Evolutionary conservation across 2,329 filamentous ascomycete species (phyloP).

Genomic region (Chrysosporium queenslandicum): DNA sequence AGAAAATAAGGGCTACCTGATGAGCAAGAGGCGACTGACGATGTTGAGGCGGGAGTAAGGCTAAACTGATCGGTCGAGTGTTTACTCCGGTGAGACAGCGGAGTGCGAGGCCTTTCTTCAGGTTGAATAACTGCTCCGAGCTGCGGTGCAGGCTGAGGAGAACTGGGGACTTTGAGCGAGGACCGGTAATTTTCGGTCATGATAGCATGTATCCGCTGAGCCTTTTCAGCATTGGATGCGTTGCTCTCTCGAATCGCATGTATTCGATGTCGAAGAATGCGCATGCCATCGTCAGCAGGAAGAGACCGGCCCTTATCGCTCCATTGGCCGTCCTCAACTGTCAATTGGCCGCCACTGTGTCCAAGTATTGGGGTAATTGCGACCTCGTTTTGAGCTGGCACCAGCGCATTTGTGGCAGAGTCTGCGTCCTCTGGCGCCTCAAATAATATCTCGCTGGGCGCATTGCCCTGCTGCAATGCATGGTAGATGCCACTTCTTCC

Average conservation of each 20-base stretch:
- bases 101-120: slow-evolving; percentile 24
- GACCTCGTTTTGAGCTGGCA: neutral
- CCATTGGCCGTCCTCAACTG: neutral
- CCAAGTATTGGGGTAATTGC: neutral
- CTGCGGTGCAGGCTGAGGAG: slow-evolving; percentile 5
- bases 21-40: slow-evolving; percentile 21
- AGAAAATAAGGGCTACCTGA: slow-evolving; percentile 33
- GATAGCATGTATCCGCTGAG: slow-evolving; percentile 58
- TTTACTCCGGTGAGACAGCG: slow-evolving; percentile 26
- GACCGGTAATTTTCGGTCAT: slow-evolving; percentile 59
- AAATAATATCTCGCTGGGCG: slow-evolving; percentile 19
- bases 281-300: slow-evolving; percentile 73
- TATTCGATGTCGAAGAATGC: slow-evolving; percentile 55
- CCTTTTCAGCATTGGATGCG: slow-evolving; percentile 54
- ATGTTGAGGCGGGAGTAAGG: slow-evolving; percentile 22
- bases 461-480: slow-evolving; percentile 12
- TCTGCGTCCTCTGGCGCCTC: neutral
- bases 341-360: neutral
- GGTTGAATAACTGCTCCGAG: slow-evolving; percentile 22
- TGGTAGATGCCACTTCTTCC: neutral
- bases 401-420: neutral
- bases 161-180: slow-evolving; percentile 25
- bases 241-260: slow-evolving; percentile 56
- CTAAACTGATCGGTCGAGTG: slow-evolving; percentile 24
- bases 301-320: slow-evolving; percentile 29